Evolutionary conservation across 768 basidiomycete species (phyloP), one percentile per base, ranked within the genome.

Genomic region (Rhodosporidiobolus odoratus): DNA sequence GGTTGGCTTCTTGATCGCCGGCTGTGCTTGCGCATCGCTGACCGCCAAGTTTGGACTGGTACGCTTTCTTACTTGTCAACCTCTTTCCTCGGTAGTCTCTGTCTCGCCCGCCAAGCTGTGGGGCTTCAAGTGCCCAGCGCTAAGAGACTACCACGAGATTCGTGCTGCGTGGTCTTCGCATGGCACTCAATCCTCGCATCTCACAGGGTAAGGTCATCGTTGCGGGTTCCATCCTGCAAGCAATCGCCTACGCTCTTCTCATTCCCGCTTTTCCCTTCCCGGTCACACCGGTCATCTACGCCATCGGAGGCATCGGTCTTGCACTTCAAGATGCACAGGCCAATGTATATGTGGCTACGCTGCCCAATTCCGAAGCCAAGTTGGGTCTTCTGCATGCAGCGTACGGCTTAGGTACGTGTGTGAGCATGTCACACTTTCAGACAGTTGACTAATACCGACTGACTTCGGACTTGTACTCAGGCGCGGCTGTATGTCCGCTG

Each of bases 211-310:
- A 68, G 45, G 47, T 53, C n/a, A 71, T 71, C 50, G 60, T 48
- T 0, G 12, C 63, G 15, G 73, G 73, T 23, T 60, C 63, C 0
- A 38, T 52, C 6, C 23, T 68, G 15, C 73, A 75, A 40, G 64
- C 62, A 4, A 19, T 48, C 19, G 73, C 66, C 7, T 71, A 71
- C 64, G 40, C 59, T 1, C 35, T 75, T 21, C 63, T 75, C 37
- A 64, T 75, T 34, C 66, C 73, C 5, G 73, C 54, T 0, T 69
- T 75, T 52, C 63, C 73, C 4, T 75, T 75, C 38, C 56, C 65
- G 0, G 57, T 45, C 17, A 54, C 69, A 27, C 73, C 73, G 5
- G 34, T 65, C 34, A 16, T 59, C 37, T 71, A 69, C 41, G 63
- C 61, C 21, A 5, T 71, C 38, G 40, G 57, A 13, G 73, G 73